Conservation (phyloP, 2,329 filamentous ascomycete genomes). For the Penicillium capsulatum region DNA sequence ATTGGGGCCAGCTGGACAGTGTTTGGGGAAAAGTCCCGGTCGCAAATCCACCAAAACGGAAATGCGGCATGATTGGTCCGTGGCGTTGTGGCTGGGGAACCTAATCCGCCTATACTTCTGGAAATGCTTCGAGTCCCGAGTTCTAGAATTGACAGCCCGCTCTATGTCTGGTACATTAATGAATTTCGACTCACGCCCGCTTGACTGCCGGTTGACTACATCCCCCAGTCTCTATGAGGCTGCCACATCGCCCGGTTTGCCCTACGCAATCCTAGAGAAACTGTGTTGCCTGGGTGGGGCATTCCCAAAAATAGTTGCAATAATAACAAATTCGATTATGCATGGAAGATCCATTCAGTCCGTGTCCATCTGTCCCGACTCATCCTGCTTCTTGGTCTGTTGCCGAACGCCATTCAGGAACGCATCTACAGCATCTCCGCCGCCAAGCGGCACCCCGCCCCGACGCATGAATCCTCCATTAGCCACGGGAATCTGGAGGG, state of each 20-base stretch:
- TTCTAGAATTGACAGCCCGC: too few relatives aligned
- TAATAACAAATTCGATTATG: constrained; percentile 5
- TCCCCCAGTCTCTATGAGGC: too few relatives aligned
- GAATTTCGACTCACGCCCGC: too few relatives aligned
- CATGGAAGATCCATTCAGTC: constrained; percentile 28
- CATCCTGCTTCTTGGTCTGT: constrained; percentile 59
- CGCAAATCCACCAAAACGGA: constrained; percentile 16
- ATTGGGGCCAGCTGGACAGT: constrained; percentile 5
- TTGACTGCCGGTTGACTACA: too few relatives aligned
- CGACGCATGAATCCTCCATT: constrained; percentile 79
- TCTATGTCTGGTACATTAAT: too few relatives aligned
- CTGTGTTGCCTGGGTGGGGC: constrained; percentile 20
- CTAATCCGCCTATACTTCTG: not conserved
- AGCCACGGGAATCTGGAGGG: constrained; percentile 71
- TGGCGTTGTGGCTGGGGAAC: not conserved
- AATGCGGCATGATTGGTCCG: constrained; percentile 11
- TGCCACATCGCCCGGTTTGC: too few relatives aligned
- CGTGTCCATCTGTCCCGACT: constrained; percentile 42
- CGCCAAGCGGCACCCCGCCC: constrained; percentile 77
- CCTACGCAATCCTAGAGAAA: constrained; percentile 4
- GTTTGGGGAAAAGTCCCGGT: constrained; percentile 14
- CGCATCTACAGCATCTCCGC: constrained; percentile 81
- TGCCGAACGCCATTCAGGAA: constrained; percentile 87
- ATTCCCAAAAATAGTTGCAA: constrained; percentile 21
- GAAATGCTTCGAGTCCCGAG: too few relatives aligned